Base-by-base conservation (phyloP, 345 rosid species). In the Rubroshorea leprosula region DNA sequence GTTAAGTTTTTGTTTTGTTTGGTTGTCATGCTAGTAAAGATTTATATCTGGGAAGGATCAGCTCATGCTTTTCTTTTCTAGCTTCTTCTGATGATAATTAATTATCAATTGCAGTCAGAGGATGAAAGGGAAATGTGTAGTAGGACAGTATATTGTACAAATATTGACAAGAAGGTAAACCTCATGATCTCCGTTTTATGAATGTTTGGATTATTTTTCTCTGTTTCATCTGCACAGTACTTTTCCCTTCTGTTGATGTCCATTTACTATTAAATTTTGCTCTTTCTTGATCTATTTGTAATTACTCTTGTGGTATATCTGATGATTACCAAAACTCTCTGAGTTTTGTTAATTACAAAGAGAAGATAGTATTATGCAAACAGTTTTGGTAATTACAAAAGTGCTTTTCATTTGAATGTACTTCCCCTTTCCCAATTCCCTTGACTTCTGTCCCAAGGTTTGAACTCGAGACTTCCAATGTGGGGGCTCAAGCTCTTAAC, bases 41-140 rank as follows among this genome's bases (percentile, higher is more conserved):
- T 61, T 16, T 45, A 23, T 54, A 23, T 15, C 17, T 29, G 48
- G 23, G 17, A 26, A 49, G 41, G 38, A 26, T 58, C 26, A 17
- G n/a, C n/a, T n/a, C n/a, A 48, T 60, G 25, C 13, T 35, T 53
- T 62, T 50, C 58, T 57, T 65, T 61, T 35, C 41, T 35, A 38
- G 55, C n/a, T 6, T 12, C 23, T 38, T 21, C 17, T 60, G 47
- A 35, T 50, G 13, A 50, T 38, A 17, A 23, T 23, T 21, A n/a
- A 21, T 54, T 39, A 53, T 24, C 57, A 23, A 54, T 62, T 82
- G 69, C 93, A 90, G 97, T 87, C 96, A 51, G 95, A 90, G 65
- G 89, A 90, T 80, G 97, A 90, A 73, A 82, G 96, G 60, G 96
- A 90, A 78, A 90, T 85, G 93, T 90, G 97, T 66, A 38, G 78